A percentile compares a stretch with the other conserved stretches of the same genome.
phyloP scores from a whole-genome alignment of 2,329 filamentous ascomycete genomes.

The Calonectria montana region DNA sequence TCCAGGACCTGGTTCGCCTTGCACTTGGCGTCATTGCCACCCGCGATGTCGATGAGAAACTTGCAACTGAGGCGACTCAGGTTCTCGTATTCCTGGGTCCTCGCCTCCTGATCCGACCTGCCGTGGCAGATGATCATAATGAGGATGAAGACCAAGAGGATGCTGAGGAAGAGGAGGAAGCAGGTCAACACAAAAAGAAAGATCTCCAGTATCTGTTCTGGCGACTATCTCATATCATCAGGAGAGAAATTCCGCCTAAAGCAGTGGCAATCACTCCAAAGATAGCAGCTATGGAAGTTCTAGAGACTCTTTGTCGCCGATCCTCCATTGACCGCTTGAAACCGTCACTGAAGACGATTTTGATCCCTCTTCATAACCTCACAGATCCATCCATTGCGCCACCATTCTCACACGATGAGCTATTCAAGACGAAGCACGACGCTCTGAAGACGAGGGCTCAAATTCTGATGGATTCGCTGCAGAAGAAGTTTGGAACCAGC shows the following conservation, averaged over 20 bases:
- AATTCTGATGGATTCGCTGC: conserved; percentile 83
- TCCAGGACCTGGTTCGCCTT: conserved; percentile 68
- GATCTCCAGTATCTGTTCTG: conserved; percentile 80
- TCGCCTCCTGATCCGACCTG: conserved; percentile 54
- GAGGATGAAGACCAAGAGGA: conserved; percentile 50
- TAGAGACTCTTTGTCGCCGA: conserved; percentile 75
- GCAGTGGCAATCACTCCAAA: conserved; percentile 77
- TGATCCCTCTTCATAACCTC: conserved; percentile 79
- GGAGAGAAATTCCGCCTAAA: conserved; percentile 76
- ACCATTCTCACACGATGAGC: conserved; percentile 77
- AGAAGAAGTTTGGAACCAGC: conserved; percentile 84
- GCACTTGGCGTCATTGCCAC: conserved; percentile 68
- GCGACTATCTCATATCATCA: conserved; percentile 81
- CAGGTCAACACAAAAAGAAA: conserved; percentile 51
- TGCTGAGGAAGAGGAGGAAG: conserved; percentile 55
- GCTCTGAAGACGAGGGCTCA: conserved; percentile 77
- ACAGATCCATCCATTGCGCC: conserved; percentile 81
- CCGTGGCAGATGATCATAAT: conserved; percentile 56
- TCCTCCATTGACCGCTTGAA: conserved; percentile 67
- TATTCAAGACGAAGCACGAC: conserved; percentile 77
- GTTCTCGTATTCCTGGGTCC: conserved; percentile 85
- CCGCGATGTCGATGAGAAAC: conserved; percentile 73
- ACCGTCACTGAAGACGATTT: conserved; percentile 70
- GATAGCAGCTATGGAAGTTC: conserved; percentile 77
- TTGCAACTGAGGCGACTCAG: conserved; percentile 83